A percentile compares a stretch with the other conserved stretches of the same genome.
phyloP scores from a whole-genome alignment of 1,284 basidiomycete genomes.

The Neonothopanus nambi region DNA sequence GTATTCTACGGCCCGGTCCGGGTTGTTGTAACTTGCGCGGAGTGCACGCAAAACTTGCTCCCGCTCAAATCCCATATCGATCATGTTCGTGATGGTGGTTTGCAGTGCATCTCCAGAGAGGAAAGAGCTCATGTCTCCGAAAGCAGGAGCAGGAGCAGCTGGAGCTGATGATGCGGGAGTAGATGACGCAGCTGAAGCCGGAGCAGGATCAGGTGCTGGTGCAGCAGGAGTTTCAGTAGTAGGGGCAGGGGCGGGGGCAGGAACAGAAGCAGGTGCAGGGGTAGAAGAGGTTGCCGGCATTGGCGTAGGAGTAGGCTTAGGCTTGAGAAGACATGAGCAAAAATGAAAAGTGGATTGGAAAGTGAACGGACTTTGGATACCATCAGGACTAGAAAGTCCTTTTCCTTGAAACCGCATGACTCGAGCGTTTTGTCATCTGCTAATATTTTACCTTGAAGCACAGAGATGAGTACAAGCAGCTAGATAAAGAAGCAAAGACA shows the following conservation, averaged over 20 bases:
- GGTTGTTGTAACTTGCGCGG: conserved; percentile 96
- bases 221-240: conserved; percentile 20
- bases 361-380: conserved; percentile 79
- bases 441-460: conserved; percentile 82
- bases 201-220: conserved; percentile 29
- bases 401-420: conserved; percentile 94
- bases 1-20: conserved; percentile 97
- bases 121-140: conserved; percentile 58
- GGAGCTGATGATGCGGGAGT: conserved; percentile 37
- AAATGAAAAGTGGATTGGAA: neutral
- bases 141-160: conserved; percentile 39
- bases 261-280: conserved; percentile 35
- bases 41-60: conserved; percentile 87
- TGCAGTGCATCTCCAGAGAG: conserved; percentile 79
- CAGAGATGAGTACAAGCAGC: conserved; percentile 6
- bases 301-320: conserved; percentile 54
- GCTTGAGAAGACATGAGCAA: conserved; percentile 35
- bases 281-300: conserved; percentile 26
- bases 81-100: conserved; percentile 77
- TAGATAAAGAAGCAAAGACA: conserved; percentile 20
- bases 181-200: conserved; percentile 27
- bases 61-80: conserved; percentile 93
- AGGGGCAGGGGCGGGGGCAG: conserved; percentile 37
- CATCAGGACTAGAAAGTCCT: conserved; percentile 99
- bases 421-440: conserved; percentile 87